Percentiles rank a stretch among this genome's conserved stretches.
Evolutionary conservation across 129 eudicot genomes (phyloP).

Genomic region (Ambrosia artemisiifolia): DNA sequence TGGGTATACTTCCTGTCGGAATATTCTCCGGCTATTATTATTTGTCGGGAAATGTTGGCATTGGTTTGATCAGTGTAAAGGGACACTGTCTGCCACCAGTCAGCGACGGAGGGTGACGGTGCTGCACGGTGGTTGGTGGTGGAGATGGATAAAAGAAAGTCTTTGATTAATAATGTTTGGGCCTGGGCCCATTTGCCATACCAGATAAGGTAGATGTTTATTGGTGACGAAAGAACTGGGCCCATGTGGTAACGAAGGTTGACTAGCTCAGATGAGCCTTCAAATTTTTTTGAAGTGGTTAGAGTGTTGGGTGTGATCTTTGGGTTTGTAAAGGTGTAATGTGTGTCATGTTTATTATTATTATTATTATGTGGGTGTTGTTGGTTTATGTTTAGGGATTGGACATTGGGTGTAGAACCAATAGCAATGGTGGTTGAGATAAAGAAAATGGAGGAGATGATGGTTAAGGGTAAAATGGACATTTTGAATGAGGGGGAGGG

Average conservation of each 20-base stretch:
- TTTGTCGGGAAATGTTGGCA: conserved; percentile 23
- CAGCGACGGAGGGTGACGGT: conserved; percentile 27
- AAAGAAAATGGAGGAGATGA: conserved; percentile 18
- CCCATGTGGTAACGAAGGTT: conserved; percentile 91
- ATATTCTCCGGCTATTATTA: conserved; percentile 43
- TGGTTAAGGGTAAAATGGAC: conserved; percentile 10
- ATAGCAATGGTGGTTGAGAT: background rate
- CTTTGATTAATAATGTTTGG: conserved; percentile 39
- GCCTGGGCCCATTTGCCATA: conserved; percentile 75
- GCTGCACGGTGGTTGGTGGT: conserved; percentile 29
- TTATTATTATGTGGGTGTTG: no score
- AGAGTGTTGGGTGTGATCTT: conserved; percentile 47
- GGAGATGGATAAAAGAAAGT: conserved; percentile 36
- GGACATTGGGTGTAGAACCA: background rate
- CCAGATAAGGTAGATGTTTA: conserved; percentile 81
- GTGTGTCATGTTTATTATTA: background rate
- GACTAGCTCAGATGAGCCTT: conserved; percentile 82
- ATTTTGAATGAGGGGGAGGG: background rate
- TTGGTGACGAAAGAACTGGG: conserved; percentile 84
- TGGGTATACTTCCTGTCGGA: conserved; percentile 56
- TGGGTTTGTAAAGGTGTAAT: conserved; percentile 41
- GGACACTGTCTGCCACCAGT: conserved; percentile 35
- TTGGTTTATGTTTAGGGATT: conserved; percentile 21
- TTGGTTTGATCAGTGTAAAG: conserved; percentile 30
- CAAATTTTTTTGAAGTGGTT: conserved; percentile 59